Evolutionary conservation across 345 rosid genomes (phyloP).

Genomic region (Populus davidiana): DNA sequence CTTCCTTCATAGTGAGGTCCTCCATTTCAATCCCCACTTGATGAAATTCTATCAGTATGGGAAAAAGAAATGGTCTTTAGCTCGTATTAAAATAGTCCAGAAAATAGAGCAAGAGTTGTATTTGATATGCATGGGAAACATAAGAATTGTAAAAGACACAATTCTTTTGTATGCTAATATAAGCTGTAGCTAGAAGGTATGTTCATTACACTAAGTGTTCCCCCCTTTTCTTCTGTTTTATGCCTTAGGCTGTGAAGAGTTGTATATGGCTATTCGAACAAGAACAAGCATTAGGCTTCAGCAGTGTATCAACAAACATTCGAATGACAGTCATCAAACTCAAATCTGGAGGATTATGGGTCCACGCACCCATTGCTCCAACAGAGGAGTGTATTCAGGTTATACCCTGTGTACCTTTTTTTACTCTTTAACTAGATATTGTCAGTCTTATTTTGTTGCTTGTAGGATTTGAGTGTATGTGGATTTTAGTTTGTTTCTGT

Average conservation of each 20-base stretch:
- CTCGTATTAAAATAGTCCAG: neutral
- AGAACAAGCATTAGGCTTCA: slow-evolving; percentile 97
- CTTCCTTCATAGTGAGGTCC: neutral
- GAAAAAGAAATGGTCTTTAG: too few relatives aligned
- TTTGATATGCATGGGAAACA: neutral
- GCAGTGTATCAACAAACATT: slow-evolving; percentile 90
- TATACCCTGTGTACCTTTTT: neutral
- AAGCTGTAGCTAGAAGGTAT: neutral
- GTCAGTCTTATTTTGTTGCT: neutral
- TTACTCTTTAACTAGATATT: neutral
- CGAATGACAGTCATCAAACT: slow-evolving; percentile 96
- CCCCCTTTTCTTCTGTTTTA: neutral
- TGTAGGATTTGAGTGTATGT: neutral
- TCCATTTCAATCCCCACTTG: neutral
- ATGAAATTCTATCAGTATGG: neutral
- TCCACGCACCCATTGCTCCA: slow-evolving; percentile 99
- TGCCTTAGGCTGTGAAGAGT: slow-evolving; percentile 72
- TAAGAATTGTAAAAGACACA: neutral
- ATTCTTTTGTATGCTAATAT: neutral
- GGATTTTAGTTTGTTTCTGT: neutral
- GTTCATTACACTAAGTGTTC: neutral
- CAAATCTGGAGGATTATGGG: slow-evolving; percentile 97
- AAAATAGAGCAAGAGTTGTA: neutral
- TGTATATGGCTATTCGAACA: slow-evolving; percentile 94
- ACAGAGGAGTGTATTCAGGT: slow-evolving; percentile 93